Conservation (phyloP, 495 filamentous ascomycete species). For the Apodospora peruviana region DNA sequence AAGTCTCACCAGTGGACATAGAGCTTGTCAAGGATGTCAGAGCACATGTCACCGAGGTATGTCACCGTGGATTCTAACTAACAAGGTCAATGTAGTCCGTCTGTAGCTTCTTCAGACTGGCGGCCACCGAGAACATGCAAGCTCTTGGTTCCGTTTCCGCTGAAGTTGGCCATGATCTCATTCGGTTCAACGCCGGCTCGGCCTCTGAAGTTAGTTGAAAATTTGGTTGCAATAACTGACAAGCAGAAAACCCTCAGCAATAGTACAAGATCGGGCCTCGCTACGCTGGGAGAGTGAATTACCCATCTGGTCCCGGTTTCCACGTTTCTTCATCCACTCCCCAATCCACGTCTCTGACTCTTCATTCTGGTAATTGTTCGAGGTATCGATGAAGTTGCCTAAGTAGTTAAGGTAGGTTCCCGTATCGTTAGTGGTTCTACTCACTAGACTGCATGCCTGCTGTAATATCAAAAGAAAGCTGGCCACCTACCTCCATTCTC, state of each 20-base stretch:
- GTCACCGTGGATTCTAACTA: background rate
- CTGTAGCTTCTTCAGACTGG: slow-evolving; percentile 53
- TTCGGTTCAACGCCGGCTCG: slow-evolving; percentile 22
- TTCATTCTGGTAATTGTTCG: slow-evolving; percentile 62
- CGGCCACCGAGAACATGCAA: slow-evolving; percentile 48
- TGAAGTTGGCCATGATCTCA: slow-evolving; percentile 50
- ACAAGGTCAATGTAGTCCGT: slow-evolving; percentile 62
- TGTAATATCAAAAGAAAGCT: too few relatives aligned
- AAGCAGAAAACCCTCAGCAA: background rate
- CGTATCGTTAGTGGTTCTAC: too few relatives aligned
- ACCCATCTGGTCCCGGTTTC: slow-evolving; percentile 36
- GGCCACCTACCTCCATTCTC: slow-evolving; percentile 39
- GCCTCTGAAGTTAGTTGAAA: slow-evolving; percentile 48
- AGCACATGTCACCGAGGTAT: background rate
- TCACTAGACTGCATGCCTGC: too few relatives aligned
- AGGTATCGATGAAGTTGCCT: slow-evolving; percentile 77
- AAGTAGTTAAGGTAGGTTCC: background rate
- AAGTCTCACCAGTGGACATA: slow-evolving; percentile 66
- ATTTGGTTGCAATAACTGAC: slow-evolving; percentile 67
- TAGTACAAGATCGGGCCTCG: background rate
- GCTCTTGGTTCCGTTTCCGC: slow-evolving; percentile 56
- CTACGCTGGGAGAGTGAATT: slow-evolving; percentile 3
- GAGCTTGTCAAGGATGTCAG: slow-evolving; percentile 17
- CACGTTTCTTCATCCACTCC: slow-evolving; percentile 61
- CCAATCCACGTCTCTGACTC: slow-evolving; percentile 70